These are phyloP conservation scores for Pichia eremophila DNA, from an alignment of 805 yeast species.

Conservation along the genomic window DNA sequence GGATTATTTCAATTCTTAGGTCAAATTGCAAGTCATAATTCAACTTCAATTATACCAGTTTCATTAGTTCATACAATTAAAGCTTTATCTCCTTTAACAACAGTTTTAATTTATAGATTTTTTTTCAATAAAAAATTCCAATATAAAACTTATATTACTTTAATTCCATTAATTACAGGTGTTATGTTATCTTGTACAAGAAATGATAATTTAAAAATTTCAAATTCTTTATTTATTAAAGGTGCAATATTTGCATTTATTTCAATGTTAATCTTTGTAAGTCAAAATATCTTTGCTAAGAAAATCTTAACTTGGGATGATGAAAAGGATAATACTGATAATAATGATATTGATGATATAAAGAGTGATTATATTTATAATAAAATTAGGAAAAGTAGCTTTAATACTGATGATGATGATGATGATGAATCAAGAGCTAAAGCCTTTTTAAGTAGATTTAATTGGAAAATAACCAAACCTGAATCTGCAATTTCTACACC, in stretches of 20 bases:
- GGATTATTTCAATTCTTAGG: conserved; percentile 90
- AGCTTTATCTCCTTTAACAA: conserved; percentile 81
- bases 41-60: conserved; percentile 90
- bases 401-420: not conserved
- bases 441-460: conserved; percentile 20
- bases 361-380: not conserved
- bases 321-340: not conserved
- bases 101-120: conserved; percentile 69
- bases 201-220: conserved; percentile 20
- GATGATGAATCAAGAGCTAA: conserved; percentile 19
- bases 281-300: conserved; percentile 77
- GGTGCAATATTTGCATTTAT: conserved; percentile 45
- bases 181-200: conserved; percentile 73
- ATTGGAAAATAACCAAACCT: conserved; percentile 21
- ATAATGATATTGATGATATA: conserved; percentile 1
- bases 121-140: conserved; percentile 51
- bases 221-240: conserved; percentile 19
- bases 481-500: conserved; percentile 29
- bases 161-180: conserved; percentile 72
- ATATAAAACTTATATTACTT: conserved; percentile 61
- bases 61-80: conserved; percentile 91
- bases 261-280: conserved; percentile 60
- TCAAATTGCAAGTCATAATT: conserved; percentile 82
- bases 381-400: conserved; percentile 6
- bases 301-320: conserved; percentile 47